Evolutionary conservation across 306 rosid species (phyloP).

Genomic region (Vigna trinervia): DNA sequence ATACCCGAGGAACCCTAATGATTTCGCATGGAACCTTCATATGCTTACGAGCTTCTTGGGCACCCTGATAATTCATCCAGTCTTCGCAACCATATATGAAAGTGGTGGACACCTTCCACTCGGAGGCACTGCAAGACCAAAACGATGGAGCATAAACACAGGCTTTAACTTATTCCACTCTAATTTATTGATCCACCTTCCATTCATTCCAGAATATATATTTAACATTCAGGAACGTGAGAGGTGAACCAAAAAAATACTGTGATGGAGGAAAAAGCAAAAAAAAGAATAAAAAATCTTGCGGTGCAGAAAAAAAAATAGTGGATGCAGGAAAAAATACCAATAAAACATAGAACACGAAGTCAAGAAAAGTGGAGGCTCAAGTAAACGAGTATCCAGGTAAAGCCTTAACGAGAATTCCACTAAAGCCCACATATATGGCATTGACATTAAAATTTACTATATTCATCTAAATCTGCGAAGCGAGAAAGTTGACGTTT

Average conservation of each 20-base stretch:
- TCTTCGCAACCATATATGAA: slow-evolving; percentile 90
- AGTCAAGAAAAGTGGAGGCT: background rate
- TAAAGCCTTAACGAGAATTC: background rate
- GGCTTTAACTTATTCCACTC: too few species aligned
- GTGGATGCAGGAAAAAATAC: too few species aligned
- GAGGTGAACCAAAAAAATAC: too few species aligned
- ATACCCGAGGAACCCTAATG: slow-evolving; percentile 87
- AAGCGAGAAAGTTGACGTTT: background rate
- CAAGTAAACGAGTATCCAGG: slow-evolving; percentile 15
- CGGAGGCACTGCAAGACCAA: slow-evolving; percentile 65
- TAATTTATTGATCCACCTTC: too few species aligned
- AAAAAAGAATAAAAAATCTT: too few species aligned
- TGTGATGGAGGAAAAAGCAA: too few species aligned
- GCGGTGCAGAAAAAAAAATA: too few species aligned
- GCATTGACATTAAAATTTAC: background rate
- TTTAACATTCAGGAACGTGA: too few species aligned
- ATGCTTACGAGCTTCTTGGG: slow-evolving; percentile 87
- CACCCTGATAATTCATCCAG: slow-evolving; percentile 92
- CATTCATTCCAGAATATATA: too few species aligned
- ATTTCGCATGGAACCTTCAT: slow-evolving; percentile 96
- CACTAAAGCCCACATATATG: slow-evolving; percentile 1
- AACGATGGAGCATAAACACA: slow-evolving; percentile 25
- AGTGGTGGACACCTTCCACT: slow-evolving; percentile 95
- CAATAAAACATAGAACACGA: slow-evolving; percentile 13
- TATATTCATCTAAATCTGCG: slow-evolving; percentile 5